A percentile compares a stretch with the other conserved stretches of the same genome.
phyloP scores from a whole-genome alignment of 2,329 filamentous ascomycete genomes.

The Raffaelea albimanens region DNA sequence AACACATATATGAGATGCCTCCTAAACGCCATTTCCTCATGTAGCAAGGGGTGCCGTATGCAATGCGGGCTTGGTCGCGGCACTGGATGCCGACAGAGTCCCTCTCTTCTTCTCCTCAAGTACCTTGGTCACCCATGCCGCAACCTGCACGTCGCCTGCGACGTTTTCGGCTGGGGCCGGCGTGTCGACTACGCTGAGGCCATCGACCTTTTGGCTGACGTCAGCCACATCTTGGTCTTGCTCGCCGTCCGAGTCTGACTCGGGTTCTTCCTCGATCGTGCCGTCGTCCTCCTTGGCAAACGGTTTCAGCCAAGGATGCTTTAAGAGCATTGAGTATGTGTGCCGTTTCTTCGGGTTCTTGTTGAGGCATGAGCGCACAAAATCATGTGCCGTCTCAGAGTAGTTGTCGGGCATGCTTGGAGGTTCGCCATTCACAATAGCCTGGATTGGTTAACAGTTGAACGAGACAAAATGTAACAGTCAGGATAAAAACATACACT shows the following conservation, averaged over 20 bases:
- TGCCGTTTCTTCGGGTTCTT: conserved; percentile 88
- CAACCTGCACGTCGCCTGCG: conserved; percentile 71
- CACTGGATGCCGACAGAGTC: conserved; percentile 28
- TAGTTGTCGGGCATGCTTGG: conserved; percentile 78
- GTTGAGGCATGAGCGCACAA: conserved; percentile 82
- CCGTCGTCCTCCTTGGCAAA: conserved; percentile 19
- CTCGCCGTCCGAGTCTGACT: conserved; percentile 22
- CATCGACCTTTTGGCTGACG: conserved; percentile 24
- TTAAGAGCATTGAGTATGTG: conserved; percentile 82
- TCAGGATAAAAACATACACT: conserved; percentile 56
- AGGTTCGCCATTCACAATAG: conserved; percentile 95
- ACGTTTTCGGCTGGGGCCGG: conserved; percentile 18
- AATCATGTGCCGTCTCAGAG: conserved; percentile 71
- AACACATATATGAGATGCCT: neutral
- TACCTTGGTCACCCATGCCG: conserved; percentile 69
- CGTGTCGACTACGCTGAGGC: conserved; percentile 19
- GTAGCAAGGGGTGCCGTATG: conserved; percentile 77
- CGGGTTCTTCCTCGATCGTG: conserved; percentile 24
- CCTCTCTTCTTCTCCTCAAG: conserved; percentile 57
- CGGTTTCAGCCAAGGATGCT: conserved; percentile 72
- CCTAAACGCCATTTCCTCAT: neutral
- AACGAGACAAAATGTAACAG: neutral
- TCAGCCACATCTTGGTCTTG: conserved; percentile 19
- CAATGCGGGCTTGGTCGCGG: conserved; percentile 63
- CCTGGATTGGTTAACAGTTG: conserved; percentile 56